Base-by-base conservation (phyloP, 202 grass and related monocot genomes). In the Sporobolus alterniflorus region DNA sequence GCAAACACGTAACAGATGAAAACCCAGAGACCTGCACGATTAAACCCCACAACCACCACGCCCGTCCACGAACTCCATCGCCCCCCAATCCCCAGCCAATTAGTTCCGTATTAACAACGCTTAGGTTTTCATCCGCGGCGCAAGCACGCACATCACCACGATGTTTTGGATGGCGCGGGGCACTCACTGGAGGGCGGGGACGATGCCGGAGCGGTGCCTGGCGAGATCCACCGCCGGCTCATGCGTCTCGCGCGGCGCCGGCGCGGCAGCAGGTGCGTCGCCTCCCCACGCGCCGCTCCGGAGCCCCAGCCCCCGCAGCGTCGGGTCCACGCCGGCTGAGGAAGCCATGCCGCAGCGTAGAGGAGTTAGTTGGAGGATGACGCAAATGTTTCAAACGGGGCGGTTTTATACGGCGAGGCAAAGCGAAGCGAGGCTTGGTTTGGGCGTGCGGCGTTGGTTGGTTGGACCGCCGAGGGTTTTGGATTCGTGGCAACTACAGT, bases 161-260 rank as follows among this genome's bases (percentile, higher is more conserved):
- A 26, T 25, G 5, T 24, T 16, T 16, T 41, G 5, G 14, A 3
- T 15, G 44, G 33, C 14, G 16, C 3, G 4, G 4, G 24, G 49
- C 22, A 69, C 78, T 80, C 78, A 80, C 78, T 80, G 78, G 50
- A 70, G 24, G 25, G 50, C 57, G 65, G 77, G 77, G 65, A 80
- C 65, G 65, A 80, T 42, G 65, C 77, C 77, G 17, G 77, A 80
- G 34, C 64, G 65, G 77, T 80, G 77, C 64, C 1, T 56, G 77
- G 5, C 24, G 64, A 41, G 49, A 5, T 67, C 47, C n/a, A 42
- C 73, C 22, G 7, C 54, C 9, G 54, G 54, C 15, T 26, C 51
- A 5, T 74, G n/a, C 31, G 49, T 17, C 13, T 30, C 51, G 51
- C 1, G 9, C 51, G 7, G 21, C 50, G 21, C 50, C 21, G 50